These are phyloP conservation scores for Delonix regia DNA, from an alignment of 306 rosid species.

Conservation along the genomic window DNA sequence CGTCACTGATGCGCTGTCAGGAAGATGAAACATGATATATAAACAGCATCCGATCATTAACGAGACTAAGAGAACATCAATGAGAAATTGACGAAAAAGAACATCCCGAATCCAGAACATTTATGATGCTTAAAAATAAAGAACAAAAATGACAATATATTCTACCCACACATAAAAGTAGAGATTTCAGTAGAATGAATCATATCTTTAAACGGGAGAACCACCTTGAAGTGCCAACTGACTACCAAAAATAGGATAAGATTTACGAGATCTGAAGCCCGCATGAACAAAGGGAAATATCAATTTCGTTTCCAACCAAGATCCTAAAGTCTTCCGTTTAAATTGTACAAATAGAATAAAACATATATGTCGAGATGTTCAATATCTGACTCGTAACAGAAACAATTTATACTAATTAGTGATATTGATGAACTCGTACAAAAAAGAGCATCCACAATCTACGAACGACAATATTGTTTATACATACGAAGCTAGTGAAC, in stretches of 20 bases:
- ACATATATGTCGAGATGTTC: background rate
- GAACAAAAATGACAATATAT: conserved; percentile 31
- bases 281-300: background rate
- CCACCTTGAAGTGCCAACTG: conserved; percentile 24
- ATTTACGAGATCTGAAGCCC: background rate
- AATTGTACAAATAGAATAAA: background rate
- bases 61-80: background rate
- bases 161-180: conserved; percentile 37
- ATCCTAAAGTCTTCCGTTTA: background rate
- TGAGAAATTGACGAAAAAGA: conserved; percentile 9
- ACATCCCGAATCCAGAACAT: conserved; percentile 41
- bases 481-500: conserved; percentile 7
- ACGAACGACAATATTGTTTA: conserved; percentile 24
- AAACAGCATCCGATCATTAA: background rate
- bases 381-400: background rate
- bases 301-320: background rate
- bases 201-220: conserved; percentile 30
- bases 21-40: background rate
- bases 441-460: conserved; percentile 25
- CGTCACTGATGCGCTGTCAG: conserved; percentile 5
- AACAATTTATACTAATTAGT: background rate
- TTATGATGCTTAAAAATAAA: conserved; percentile 26
- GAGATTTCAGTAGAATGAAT: conserved; percentile 36
- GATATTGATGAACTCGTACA: background rate
- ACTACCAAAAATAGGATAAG: conserved; percentile 32